Conservation (phyloP, 208 protist genomes). For the Lotmaria passim region DNA sequence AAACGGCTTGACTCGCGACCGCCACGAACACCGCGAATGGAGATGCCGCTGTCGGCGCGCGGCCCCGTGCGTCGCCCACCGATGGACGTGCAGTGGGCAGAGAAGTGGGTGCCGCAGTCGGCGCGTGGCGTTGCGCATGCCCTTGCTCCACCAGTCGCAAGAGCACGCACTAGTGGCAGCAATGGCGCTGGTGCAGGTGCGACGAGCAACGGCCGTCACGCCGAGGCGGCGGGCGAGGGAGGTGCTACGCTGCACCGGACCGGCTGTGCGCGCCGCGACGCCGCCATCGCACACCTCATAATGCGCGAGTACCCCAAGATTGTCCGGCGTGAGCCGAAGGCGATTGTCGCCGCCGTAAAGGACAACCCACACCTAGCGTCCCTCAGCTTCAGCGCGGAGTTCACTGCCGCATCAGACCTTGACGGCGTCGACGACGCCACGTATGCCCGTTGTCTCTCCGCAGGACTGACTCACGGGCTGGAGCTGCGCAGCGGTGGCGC, state of each 20-base stretch:
- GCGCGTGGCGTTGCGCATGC: conserved; percentile 7
- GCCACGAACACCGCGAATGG: not conserved
- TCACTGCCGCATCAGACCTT: conserved; percentile 35
- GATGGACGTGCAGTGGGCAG: not conserved
- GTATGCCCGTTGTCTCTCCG: conserved; percentile 44
- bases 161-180: not conserved
- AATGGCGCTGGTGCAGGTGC: not conserved
- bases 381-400: conserved; percentile 29
- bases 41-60: conserved; percentile 13
- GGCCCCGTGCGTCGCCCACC: conserved; percentile 10
- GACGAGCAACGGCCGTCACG: not conserved
- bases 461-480: conserved; percentile 38
- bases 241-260: not conserved
- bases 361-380: conserved; percentile 26
- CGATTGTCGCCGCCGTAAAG: conserved; percentile 36
- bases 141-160: not conserved
- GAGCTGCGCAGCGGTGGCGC: conserved; percentile 17
- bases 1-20: conserved; percentile 19
- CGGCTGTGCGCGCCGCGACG: conserved; percentile 37
- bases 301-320: conserved; percentile 56
- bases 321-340: conserved; percentile 20
- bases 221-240: not conserved
- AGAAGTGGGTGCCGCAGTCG: conserved; percentile 18
- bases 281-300: conserved; percentile 38
- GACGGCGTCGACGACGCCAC: conserved; percentile 36